Conservation (phyloP, 2,329 filamentous ascomycete genomes). For the Elsinoe necatrix region DNA sequence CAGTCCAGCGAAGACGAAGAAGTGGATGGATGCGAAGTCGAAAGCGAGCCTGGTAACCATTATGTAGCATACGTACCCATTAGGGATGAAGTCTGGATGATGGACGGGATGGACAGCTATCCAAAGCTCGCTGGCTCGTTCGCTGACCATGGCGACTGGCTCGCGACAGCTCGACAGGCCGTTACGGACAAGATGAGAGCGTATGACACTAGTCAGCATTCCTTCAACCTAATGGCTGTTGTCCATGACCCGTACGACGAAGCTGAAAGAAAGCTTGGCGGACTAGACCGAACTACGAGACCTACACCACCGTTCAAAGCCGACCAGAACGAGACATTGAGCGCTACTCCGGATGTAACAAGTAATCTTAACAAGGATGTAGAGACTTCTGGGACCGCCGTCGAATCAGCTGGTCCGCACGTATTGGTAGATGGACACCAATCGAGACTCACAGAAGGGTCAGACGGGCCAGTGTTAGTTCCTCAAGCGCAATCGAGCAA, state of each 20-base stretch:
- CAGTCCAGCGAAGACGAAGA: slow-evolving; percentile 26
- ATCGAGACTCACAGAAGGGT: no score
- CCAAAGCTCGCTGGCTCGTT: slow-evolving; percentile 56
- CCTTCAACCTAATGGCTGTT: slow-evolving; percentile 72
- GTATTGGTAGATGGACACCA: no score
- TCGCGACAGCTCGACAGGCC: slow-evolving; percentile 52
- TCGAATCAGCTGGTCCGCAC: no score
- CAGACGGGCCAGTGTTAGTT: background rate
- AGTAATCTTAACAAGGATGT: no score
- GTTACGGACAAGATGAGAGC: slow-evolving; percentile 60
- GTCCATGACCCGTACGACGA: slow-evolving; percentile 55
- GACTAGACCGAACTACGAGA: background rate
- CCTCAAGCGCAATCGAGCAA: no score
- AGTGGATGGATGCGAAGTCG: slow-evolving; percentile 31
- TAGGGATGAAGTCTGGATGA: slow-evolving; percentile 69
- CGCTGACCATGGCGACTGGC: slow-evolving; percentile 53
- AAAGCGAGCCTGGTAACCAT: slow-evolving; percentile 61
- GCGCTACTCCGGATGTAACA: no score
- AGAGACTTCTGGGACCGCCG: no score
- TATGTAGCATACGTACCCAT: slow-evolving; percentile 83
- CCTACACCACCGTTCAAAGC: no score
- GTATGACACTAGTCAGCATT: slow-evolving; percentile 55
- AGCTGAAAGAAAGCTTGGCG: slow-evolving; percentile 35
- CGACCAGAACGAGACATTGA: no score
- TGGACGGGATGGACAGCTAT: slow-evolving; percentile 71